Evolutionary conservation across 768 basidiomycete genomes (phyloP).

Genomic region (Holtermanniella nyarrowii): DNA sequence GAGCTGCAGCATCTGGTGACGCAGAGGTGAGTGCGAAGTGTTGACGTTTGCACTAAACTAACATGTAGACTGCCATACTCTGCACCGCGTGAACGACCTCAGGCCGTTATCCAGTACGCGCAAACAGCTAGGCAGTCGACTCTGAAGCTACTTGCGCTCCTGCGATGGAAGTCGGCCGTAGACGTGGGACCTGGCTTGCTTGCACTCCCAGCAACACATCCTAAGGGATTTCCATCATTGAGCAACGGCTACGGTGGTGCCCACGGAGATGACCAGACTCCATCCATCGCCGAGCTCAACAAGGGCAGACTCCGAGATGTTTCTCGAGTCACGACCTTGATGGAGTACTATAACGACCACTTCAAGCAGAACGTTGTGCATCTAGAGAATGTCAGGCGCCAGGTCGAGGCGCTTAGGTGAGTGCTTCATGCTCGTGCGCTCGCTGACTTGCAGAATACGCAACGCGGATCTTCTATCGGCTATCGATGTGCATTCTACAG

Average conservation of each 20-base stretch:
- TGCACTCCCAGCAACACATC: neutral
- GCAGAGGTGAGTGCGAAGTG: neutral
- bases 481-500: slow-evolving; percentile 74
- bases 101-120: slow-evolving; percentile 29
- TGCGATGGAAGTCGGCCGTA: slow-evolving; percentile 31
- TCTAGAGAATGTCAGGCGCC: slow-evolving; percentile 57
- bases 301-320: neutral
- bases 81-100: slow-evolving; percentile 16
- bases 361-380: slow-evolving; percentile 60
- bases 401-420: slow-evolving; percentile 68
- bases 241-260: neutral
- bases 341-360: slow-evolving; percentile 47
- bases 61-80: slow-evolving; percentile 19
- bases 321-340: slow-evolving; percentile 2
- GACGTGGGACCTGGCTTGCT: slow-evolving; percentile 7
- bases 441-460: slow-evolving; percentile 52
- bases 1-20: neutral
- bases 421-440: slow-evolving; percentile 10
- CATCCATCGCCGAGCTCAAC: neutral
- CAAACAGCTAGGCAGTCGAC: slow-evolving; percentile 25
- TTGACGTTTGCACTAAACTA: too few relatives aligned
- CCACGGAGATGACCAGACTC: neutral
- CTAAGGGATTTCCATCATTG: too few relatives aligned
- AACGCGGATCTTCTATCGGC: slow-evolving; percentile 92
- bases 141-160: slow-evolving; percentile 29